A percentile compares a stretch with the other conserved stretches of the same genome.
These are phyloP conservation scores for Psilocybe sp. DNA, from an alignment of 768 basidiomycete species.

Conservation along the genomic window DNA sequence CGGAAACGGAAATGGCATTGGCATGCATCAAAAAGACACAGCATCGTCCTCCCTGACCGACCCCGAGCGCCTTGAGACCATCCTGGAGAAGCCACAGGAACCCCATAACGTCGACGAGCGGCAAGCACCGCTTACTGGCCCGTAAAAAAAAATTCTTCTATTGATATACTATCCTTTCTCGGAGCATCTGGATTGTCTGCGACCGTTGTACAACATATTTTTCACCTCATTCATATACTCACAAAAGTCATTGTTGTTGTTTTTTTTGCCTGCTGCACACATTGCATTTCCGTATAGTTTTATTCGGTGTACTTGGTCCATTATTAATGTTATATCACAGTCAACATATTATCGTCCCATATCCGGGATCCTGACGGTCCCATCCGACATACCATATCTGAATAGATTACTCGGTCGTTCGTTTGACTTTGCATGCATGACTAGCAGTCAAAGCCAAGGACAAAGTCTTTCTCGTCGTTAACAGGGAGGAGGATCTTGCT, in stretches of 20 bases:
- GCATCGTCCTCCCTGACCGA: background rate
- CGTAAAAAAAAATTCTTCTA: background rate
- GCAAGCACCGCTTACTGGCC: constrained; percentile 4
- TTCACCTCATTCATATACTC: background rate
- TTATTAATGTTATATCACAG: constrained; percentile 13
- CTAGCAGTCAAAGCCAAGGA: constrained; percentile 80
- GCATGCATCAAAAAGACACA: constrained; percentile 2
- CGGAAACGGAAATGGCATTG: constrained; percentile 4
- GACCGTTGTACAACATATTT: no score
- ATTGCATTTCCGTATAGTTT: background rate
- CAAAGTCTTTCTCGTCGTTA: constrained; percentile 36
- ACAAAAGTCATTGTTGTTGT: background rate
- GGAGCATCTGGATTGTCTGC: no score
- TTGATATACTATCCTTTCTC: no score
- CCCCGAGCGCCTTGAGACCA: constrained; percentile 13
- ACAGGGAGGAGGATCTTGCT: background rate
- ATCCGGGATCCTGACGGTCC: background rate
- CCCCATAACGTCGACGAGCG: constrained; percentile 8
- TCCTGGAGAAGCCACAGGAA: constrained; percentile 30
- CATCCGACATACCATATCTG: no score
- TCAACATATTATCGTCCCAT: constrained; percentile 8
- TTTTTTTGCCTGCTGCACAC: constrained; percentile 1
- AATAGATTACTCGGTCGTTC: no score
- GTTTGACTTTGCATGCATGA: constrained; percentile 9
- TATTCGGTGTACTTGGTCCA: constrained; percentile 11